These are phyloP conservation scores for Tylopilus balloui DNA, from an alignment of 768 basidiomycete genomes.

Conservation along the genomic window DNA sequence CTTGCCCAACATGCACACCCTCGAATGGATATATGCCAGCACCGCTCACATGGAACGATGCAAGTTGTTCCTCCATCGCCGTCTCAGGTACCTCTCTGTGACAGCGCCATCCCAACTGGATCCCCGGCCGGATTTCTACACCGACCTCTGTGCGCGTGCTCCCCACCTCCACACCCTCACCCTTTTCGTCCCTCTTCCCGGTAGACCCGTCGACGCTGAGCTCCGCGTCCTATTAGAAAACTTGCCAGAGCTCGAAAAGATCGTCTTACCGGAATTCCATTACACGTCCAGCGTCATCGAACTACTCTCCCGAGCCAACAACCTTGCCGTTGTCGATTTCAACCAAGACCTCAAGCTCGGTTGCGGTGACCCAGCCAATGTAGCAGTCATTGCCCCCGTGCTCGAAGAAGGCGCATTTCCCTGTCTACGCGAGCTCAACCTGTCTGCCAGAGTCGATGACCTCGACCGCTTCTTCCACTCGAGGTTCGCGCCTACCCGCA, in stretches of 20 bases:
- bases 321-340: conserved; percentile 49
- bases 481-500: conserved; percentile 43
- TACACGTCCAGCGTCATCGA: conserved; percentile 46
- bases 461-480: conserved; percentile 42
- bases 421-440: conserved; percentile 46
- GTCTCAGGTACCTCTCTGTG: conserved; percentile 39
- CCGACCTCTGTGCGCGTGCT: conserved; percentile 45
- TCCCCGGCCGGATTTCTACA: conserved; percentile 23
- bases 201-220: conserved; percentile 38
- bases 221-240: conserved; percentile 37
- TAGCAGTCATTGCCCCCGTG: conserved; percentile 40
- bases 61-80: conserved; percentile 56
- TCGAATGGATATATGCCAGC: conserved; percentile 43
- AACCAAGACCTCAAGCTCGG: conserved; percentile 48
- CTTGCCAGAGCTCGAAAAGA: conserved; percentile 42
- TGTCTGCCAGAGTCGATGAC: conserved; percentile 44
- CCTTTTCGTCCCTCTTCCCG: conserved; percentile 41
- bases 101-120: conserved; percentile 23
- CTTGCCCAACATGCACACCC: conserved; percentile 49
- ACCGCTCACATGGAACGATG: conserved; percentile 31
- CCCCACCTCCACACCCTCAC: conserved; percentile 47
- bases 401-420: conserved; percentile 50
- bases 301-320: conserved; percentile 39
- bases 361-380: conserved; percentile 41
- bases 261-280: conserved; percentile 50